A percentile compares a stretch with the other conserved stretches of the same genome.
phyloP scores from a whole-genome alignment of 345 rosid species.

The Heritiera littoralis region DNA sequence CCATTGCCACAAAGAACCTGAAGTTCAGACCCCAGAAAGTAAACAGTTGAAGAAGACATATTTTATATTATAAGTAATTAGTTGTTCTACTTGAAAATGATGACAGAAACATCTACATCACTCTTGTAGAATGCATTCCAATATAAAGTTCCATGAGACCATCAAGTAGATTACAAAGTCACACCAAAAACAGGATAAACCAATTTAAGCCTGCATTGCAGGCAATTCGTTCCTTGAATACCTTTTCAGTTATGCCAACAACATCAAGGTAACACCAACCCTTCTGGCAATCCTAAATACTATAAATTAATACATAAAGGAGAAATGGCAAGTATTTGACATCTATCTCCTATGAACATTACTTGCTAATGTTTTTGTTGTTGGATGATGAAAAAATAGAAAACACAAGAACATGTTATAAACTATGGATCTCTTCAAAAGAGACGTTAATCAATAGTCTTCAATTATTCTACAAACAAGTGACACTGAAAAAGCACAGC shows the following conservation, averaged over 20 bases:
- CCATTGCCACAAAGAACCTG: conserved; percentile 91
- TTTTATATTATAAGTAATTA: conserved; percentile 13
- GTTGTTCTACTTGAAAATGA: neutral
- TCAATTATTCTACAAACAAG: neutral
- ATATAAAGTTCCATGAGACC: neutral
- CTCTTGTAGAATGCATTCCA: neutral
- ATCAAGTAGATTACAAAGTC: neutral
- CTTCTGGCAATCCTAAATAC: neutral
- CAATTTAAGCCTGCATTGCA: neutral
- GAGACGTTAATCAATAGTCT: neutral
- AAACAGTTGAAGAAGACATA: conserved; percentile 20
- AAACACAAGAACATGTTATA: neutral
- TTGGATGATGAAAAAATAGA: neutral
- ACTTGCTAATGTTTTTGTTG: neutral
- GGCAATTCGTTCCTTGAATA: neutral
- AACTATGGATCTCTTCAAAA: neutral
- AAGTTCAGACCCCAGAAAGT: conserved; percentile 25
- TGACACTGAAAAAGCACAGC: neutral
- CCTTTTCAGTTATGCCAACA: neutral
- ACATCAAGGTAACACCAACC: neutral
- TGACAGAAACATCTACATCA: neutral
- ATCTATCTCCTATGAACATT: neutral
- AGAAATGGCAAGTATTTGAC: neutral
- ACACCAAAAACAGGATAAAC: neutral
- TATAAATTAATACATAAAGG: neutral